Evolutionary conservation across 1,284 basidiomycete species (phyloP), one percentile per base, ranked within the genome.

Genomic region (Wolfiporia cocos): DNA sequence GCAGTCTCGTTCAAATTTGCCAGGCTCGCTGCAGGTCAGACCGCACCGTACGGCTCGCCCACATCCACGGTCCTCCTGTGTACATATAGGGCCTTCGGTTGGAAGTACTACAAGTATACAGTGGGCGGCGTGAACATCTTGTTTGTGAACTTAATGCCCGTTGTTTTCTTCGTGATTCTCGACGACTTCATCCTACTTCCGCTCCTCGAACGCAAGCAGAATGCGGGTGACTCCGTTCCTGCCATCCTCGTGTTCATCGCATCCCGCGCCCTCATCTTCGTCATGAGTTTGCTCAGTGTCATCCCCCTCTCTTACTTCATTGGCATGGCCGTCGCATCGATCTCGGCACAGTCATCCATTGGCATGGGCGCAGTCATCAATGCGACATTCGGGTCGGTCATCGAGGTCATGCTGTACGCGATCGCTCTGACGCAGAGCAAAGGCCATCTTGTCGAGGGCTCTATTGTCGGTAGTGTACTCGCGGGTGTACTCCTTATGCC

Each of bases 351-450:
- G 62, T 95, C 91, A 0, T 93, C 88, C 12, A 99, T 99, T 50
- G 96, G 96, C 11, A 98, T 99, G 93, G 96, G 96, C 49, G 96
- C 96, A 0, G 95, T 99, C 53, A 99, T 99, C 72, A 99, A 99
- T 64, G 96, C 96, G 0, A 96, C 93, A 0, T 99, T 99, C 56
- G 96, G 96, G 62, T 95, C 92, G 9, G 86, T 99, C 59, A 94
- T 99, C 62, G 96, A 99, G 65, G 91, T 99, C 55, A 78, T 99
- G 52, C 76, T 99, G 1, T 99, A 99, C 61, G 70, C 70, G 26
- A 90, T 99, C 51, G 92, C 92, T 12, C 70, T 99, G 29, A 88
- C 81, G 10, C 80, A 94, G 57, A 76, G 85, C 31, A 99, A 95
- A 64, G 94, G 94, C 0, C 81, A 86, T 52, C 76, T 99, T 11